Conservation (phyloP, 2,329 filamentous ascomycete genomes). For the Pestalotiopsis sp. region DNA sequence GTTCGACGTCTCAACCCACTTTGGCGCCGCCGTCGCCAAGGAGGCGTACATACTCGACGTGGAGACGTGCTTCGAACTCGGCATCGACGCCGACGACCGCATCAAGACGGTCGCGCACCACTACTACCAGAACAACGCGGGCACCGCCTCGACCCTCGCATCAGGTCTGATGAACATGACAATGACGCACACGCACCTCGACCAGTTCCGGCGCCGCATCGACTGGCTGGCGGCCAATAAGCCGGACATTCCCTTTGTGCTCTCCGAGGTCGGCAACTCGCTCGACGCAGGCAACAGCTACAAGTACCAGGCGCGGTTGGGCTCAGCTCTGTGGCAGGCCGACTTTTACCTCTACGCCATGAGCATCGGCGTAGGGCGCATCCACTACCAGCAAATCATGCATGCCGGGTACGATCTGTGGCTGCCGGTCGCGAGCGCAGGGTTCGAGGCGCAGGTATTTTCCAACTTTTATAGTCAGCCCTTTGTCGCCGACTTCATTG, state of each 20-base stretch:
- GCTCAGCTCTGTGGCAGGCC: conserved; percentile 38
- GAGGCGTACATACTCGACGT: conserved; percentile 31
- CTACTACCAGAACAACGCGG: conserved; percentile 37
- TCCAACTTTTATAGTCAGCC: conserved; percentile 40
- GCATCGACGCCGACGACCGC: conserved; percentile 33
- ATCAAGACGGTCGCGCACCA: conserved; percentile 40
- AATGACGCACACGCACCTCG: conserved; percentile 29
- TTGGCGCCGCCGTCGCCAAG: conserved; percentile 19
- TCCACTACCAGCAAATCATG: conserved; percentile 42
- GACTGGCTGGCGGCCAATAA: conserved; percentile 33
- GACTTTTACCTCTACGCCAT: conserved; percentile 39
- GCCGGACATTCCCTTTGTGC: conserved; percentile 33
- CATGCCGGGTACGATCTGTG: conserved; percentile 32
- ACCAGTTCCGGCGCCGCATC: conserved; percentile 32
- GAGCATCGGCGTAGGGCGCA: conserved; percentile 34
- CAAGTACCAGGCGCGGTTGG: conserved; percentile 35
- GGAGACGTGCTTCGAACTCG: conserved; percentile 32
- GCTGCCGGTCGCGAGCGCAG: conserved; percentile 32
- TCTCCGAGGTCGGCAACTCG: conserved; percentile 39
- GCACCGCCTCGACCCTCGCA: conserved; percentile 29
- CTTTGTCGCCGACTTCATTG: conserved; percentile 38
- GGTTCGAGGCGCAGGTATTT: conserved; percentile 33
- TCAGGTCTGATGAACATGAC: conserved; percentile 32
- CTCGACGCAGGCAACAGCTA: conserved; percentile 32
- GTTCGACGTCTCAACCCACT: conserved; percentile 34